Evolutionary conservation across 1,284 basidiomycete species (phyloP).

Genomic region (Irpex lacteus): DNA sequence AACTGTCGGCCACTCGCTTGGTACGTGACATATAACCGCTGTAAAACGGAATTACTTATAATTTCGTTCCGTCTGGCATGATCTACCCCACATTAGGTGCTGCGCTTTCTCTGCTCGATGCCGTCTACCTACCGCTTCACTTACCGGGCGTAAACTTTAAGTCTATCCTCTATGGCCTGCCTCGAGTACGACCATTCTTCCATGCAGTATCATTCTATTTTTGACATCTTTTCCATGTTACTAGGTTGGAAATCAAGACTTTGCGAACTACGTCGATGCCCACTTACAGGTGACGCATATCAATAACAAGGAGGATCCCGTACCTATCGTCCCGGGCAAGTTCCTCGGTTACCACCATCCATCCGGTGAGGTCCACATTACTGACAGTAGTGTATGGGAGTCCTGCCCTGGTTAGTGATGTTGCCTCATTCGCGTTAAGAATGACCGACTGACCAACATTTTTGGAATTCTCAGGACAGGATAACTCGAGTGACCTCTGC

Average conservation of each 20-base stretch:
- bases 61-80: not conserved
- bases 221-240: not conserved
- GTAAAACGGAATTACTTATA: not conserved
- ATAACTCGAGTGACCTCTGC: slow-evolving; percentile 51
- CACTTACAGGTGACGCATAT: slow-evolving; percentile 24
- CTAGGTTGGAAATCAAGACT: slow-evolving; percentile 49
- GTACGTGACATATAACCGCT: slow-evolving; percentile 14
- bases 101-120: slow-evolving; percentile 42
- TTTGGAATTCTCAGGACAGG: slow-evolving; percentile 39
- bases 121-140: slow-evolving; percentile 40
- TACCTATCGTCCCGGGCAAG: slow-evolving; percentile 34
- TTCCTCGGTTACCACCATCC: slow-evolving; percentile 26
- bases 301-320: slow-evolving; percentile 30
- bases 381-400: slow-evolving; percentile 14
- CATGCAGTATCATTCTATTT: not conserved
- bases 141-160: slow-evolving; percentile 34
- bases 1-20: slow-evolving; percentile 36
- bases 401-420: slow-evolving; percentile 35
- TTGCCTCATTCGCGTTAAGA: not conserved
- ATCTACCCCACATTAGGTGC: slow-evolving; percentile 28
- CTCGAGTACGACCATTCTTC: slow-evolving; percentile 37
- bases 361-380: slow-evolving; percentile 18
- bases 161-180: slow-evolving; percentile 49
- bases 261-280: slow-evolving; percentile 57
- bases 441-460: not conserved